Conservation (phyloP, 164 flowering plant genomes). For the Berberis thunbergii region DNA sequence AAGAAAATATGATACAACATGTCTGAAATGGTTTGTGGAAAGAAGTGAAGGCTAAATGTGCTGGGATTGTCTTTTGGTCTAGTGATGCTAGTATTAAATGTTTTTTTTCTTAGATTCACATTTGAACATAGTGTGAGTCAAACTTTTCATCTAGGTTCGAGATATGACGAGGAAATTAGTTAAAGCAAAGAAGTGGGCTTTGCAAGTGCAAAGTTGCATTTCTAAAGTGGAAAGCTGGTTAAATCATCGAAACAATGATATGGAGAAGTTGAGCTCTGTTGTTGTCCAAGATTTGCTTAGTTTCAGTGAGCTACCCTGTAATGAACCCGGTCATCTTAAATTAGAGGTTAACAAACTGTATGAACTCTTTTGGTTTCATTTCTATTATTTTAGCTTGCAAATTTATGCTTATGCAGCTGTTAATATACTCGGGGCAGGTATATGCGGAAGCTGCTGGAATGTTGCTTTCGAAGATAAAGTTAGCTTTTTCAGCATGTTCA, state of each 20-base stretch:
- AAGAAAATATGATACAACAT: too few relatives aligned
- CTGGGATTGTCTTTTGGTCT: not conserved
- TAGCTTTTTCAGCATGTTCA: conserved; percentile 37
- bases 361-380: not conserved
- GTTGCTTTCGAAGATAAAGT: conserved; percentile 47
- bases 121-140: not conserved
- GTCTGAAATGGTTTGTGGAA: too few relatives aligned
- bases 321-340: conserved; percentile 46
- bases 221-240: too few relatives aligned
- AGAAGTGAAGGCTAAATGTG: not conserved
- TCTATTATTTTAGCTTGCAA: too few relatives aligned
- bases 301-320: too few relatives aligned
- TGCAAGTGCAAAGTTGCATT: too few relatives aligned
- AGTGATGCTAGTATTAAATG: not conserved
- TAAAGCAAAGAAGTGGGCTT: too few relatives aligned
- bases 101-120: not conserved
- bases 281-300: too few relatives aligned
- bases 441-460: conserved; percentile 47
- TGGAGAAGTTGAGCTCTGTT: too few relatives aligned
- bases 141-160: conserved; percentile 5
- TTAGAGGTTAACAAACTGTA: conserved; percentile 48
- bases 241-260: too few relatives aligned
- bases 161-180: too few relatives aligned
- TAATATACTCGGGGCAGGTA: conserved; percentile 31
- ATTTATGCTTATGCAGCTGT: conserved; percentile 1